Conservation (phyloP, 106 monocot species). For the Agapanthus africanus region DNA sequence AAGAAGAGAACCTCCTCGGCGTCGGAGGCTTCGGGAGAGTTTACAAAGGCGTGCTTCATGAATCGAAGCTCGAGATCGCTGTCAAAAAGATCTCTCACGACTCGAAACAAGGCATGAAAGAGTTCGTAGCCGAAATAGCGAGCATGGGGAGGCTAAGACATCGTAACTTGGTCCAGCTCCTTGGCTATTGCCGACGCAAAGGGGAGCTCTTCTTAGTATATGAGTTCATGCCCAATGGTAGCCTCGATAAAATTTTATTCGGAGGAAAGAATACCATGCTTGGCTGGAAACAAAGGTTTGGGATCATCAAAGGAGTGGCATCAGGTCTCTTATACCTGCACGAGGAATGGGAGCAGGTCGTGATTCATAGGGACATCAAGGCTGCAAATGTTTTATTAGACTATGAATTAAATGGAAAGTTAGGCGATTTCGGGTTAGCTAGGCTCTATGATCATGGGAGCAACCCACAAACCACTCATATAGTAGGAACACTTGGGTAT, state of each 20-base stretch:
- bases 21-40: conserved; percentile 21
- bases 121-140: conserved; percentile 23
- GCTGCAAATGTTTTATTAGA: conserved; percentile 33
- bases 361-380: conserved; percentile 46
- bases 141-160: conserved; percentile 24
- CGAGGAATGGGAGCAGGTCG: conserved; percentile 23
- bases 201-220: conserved; percentile 25
- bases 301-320: conserved; percentile 16
- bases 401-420: conserved; percentile 12
- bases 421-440: conserved; percentile 22
- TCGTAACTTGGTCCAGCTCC: conserved; percentile 22
- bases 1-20: conserved; percentile 13
- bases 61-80: conserved; percentile 19
- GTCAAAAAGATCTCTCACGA: conserved; percentile 26
- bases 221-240: conserved; percentile 24
- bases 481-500: conserved; percentile 20
- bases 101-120: conserved; percentile 26
- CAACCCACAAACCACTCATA: conserved; percentile 19
- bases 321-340: conserved; percentile 23
- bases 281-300: conserved; percentile 14
- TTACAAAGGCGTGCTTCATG: conserved; percentile 16
- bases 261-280: not conserved
- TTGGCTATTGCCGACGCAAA: conserved; percentile 17
- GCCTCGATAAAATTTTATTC: conserved; percentile 18
- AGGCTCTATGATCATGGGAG: conserved; percentile 20